These are phyloP conservation scores for Trichoderma reesei DNA, from an alignment of 495 filamentous ascomycete genomes.

Conservation along the genomic window DNA sequence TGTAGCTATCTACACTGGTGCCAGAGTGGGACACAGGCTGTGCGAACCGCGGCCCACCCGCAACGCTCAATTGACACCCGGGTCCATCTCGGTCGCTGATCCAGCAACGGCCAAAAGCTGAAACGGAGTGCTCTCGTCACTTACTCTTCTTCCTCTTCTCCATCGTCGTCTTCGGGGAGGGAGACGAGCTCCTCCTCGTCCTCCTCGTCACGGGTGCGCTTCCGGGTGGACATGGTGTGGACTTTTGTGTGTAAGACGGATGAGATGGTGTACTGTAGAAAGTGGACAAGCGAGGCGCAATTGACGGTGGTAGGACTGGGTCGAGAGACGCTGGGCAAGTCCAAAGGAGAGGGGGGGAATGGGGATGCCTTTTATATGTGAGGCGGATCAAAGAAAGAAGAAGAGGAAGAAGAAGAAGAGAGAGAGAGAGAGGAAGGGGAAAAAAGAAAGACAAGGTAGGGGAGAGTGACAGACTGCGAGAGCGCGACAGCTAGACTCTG, in stretches of 20 bases:
- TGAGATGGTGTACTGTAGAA: constrained; percentile 20
- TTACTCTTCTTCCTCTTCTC: constrained; percentile 47
- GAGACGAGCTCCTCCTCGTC: constrained; percentile 45
- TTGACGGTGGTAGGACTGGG: constrained; percentile 13
- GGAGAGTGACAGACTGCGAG: neutral
- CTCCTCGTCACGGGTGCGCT: constrained; percentile 37
- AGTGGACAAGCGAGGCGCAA: constrained; percentile 16
- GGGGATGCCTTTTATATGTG: constrained; percentile 7
- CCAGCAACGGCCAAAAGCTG: neutral
- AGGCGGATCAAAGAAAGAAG: neutral
- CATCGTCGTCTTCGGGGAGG: constrained; percentile 35
- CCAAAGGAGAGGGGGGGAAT: neutral
- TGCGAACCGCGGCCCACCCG: neutral
- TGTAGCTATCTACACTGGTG: neutral
- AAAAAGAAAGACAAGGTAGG: constrained; percentile 2
- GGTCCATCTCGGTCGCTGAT: neutral
- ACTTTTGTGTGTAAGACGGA: constrained; percentile 6
- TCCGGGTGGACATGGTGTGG: constrained; percentile 34
- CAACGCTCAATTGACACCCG: neutral
- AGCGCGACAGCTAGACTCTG: neutral
- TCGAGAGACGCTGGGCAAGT: neutral
- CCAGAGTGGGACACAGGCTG: neutral
- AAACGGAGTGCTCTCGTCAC: constrained; percentile 18
- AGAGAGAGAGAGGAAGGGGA: constrained; percentile 6
- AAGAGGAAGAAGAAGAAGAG: constrained; percentile 2